These are phyloP conservation scores for Epichloe scottii DNA, from an alignment of 2,329 filamentous ascomycete species.

Conservation along the genomic window DNA sequence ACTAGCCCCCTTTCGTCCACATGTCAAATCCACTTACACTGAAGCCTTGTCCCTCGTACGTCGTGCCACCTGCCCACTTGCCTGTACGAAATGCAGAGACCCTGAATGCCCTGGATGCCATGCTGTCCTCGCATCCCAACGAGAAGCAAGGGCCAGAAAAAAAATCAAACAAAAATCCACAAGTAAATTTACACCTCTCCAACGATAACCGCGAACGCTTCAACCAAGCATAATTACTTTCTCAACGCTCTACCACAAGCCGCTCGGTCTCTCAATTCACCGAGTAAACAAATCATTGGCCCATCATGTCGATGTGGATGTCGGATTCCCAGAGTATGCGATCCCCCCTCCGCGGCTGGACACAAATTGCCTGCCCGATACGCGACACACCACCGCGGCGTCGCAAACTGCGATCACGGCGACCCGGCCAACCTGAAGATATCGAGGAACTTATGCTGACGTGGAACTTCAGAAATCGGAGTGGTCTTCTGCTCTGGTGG, in stretches of 20 bases:
- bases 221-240: neutral
- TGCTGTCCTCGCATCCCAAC: constrained; percentile 7
- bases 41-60: neutral
- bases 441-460: neutral
- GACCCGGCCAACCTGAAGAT: neutral
- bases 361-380: neutral
- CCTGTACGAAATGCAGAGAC: constrained; percentile 5
- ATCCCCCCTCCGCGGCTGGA: neutral
- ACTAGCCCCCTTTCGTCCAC: constrained; percentile 1
- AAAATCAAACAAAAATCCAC: neutral
- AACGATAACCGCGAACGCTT: too few relatives aligned
- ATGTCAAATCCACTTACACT: neutral
- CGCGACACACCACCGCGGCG: neutral
- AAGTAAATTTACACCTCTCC: too few relatives aligned
- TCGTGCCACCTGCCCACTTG: neutral
- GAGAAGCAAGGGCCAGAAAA: neutral
- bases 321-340: constrained; percentile 85
- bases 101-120: constrained; percentile 1
- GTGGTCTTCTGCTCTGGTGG: constrained; percentile 96
- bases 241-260: neutral
- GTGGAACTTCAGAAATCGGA: constrained; percentile 64
- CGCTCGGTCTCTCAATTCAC: neutral
- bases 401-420: constrained; percentile 1
- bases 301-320: constrained; percentile 72
- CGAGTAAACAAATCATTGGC: neutral